Base-by-base conservation (phyloP, 306 rosid genomes). In the Nissolia schottii region DNA sequence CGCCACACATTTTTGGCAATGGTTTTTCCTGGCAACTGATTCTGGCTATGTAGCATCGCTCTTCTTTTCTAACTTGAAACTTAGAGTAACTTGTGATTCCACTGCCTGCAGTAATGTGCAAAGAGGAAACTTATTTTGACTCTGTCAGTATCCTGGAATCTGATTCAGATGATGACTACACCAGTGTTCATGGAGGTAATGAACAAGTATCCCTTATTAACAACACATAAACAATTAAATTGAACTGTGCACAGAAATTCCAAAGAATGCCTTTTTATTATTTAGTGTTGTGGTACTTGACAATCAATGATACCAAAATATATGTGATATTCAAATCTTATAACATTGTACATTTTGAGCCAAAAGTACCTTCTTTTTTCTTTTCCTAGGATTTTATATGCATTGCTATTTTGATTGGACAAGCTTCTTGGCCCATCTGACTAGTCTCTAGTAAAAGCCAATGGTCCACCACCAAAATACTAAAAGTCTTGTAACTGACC, bases 91-190 rank as follows among this genome's bases (percentile, higher is more conserved):
- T 43, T 28, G 38, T 64, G 27, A 43, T 32, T 35, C 63, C 40
- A 23, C 71, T 67, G 2, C 56, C 77, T 87, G 81, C 88, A 87
- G 97, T 74, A 28, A 71, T 80, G 66, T 73, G 82, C 56, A 93
- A 85, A 85, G 97, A 91, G 27, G 99, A 95, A 41, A 69, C 82
- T 31, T 94, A 87, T 89, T 94, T 89, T 70, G 99, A 91, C 81
- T 85, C 96, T 0, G 87, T 74, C 53, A 94, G 97, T 67, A 74
- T 89, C 74, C 80, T 94, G 75, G 97, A 89, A 7, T 89, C 99
- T 65, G 97, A 91, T 35, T 91, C 96, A 15, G 99, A 95, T 46
- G 97, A 95, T 25, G 99, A 94, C 12, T 86, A 77, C 83, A 74
- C 70, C 50, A 91, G 97, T 68, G 65, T 84, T 69, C 86, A 80